These are phyloP conservation scores for Gossypium thurberi DNA, from an alignment of 345 rosid species.

Conservation along the genomic window DNA sequence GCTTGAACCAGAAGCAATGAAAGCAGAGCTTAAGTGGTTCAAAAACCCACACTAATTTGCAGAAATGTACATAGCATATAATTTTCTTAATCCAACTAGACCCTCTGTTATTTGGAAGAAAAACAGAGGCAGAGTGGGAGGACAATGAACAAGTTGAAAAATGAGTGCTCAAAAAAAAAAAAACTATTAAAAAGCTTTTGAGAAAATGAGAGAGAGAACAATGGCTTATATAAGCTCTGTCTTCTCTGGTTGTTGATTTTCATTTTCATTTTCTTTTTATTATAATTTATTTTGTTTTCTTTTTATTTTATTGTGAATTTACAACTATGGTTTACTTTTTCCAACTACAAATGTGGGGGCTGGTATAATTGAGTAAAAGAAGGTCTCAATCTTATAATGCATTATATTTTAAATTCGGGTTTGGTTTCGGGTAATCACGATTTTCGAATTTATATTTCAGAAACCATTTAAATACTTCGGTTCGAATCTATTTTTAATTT, in stretches of 20 bases:
- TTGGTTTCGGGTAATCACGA: too few relatives aligned
- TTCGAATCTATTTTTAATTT: too few relatives aligned
- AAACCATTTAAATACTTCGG: too few relatives aligned
- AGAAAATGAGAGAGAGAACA: slow-evolving; percentile 21
- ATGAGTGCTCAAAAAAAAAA: not conserved
- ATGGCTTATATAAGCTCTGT: slow-evolving; percentile 31
- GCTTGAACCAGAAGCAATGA: slow-evolving; percentile 24
- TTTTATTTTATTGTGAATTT: not conserved
- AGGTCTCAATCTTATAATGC: too few relatives aligned
- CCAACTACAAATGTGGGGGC: slow-evolving; percentile 22
- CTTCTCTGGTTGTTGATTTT: slow-evolving; percentile 7
- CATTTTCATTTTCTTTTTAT: not conserved
- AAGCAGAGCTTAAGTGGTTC: slow-evolving; percentile 22
- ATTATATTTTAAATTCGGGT: too few relatives aligned
- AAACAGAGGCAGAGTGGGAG: slow-evolving; percentile 26
- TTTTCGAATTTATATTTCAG: too few relatives aligned
- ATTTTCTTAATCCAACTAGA: not conserved
- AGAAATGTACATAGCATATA: slow-evolving; percentile 19
- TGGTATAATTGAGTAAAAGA: not conserved
- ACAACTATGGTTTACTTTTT: slow-evolving; percentile 6
- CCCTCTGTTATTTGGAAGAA: slow-evolving; percentile 21
- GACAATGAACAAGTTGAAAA: slow-evolving; percentile 12
- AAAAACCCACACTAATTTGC: slow-evolving; percentile 1
- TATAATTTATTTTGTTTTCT: not conserved
- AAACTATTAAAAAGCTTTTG: not conserved